Base-by-base conservation (phyloP, 176 grass and related monocot species). In the Tuctoria greenei region DNA sequence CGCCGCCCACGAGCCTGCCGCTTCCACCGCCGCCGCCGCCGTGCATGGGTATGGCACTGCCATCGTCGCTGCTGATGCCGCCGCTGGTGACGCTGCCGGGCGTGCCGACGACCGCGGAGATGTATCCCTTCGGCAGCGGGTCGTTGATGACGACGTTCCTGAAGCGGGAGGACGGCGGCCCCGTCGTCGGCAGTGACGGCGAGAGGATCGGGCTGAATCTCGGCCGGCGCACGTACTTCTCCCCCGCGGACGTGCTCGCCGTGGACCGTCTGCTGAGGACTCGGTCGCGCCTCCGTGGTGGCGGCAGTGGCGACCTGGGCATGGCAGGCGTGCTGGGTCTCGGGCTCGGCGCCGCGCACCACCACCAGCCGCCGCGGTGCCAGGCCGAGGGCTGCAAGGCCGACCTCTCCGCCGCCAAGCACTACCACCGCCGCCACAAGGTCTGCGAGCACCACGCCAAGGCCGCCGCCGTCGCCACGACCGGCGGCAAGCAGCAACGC, bases 361-460 rank as follows among this genome's bases (percentile, higher is more conserved):
- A 83, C 18, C 86, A 87, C 46, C 88, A 86, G 50, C 87, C 88
- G 18, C 95, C 91, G 0, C 52, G 84, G 36, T 98, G 95, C 83
- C 91, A 98, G 82, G 91, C 89, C 31, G 91, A 98, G 66, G 91
- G 87, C 0, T 99, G 95, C 85, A 90, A 84, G 75, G 89, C 75
- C 31, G 95, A 98, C 65, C 86, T 98, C 27, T 88, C 91, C 16
- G 84, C 84, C 28, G 86, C 89, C 15, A 98, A 98, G 79, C 95
- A 98, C 71, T 94, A 98, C 86, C 91, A 94, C 57, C 87, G 95
- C 65, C 91, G 95, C 63, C 95, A 98, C 79, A 98, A 98, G 79
- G 95, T 98, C 13, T 98, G 95, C 78, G 95, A 98, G 86, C 76
- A 90, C 83, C 95, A 98, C 72, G 88, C 95, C 80, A 98, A 98